Evolutionary conservation across 2,329 filamentous ascomycete genomes (phyloP), one percentile per base, ranked within the genome.

Genomic region (Pseudocercospora vitis): DNA sequence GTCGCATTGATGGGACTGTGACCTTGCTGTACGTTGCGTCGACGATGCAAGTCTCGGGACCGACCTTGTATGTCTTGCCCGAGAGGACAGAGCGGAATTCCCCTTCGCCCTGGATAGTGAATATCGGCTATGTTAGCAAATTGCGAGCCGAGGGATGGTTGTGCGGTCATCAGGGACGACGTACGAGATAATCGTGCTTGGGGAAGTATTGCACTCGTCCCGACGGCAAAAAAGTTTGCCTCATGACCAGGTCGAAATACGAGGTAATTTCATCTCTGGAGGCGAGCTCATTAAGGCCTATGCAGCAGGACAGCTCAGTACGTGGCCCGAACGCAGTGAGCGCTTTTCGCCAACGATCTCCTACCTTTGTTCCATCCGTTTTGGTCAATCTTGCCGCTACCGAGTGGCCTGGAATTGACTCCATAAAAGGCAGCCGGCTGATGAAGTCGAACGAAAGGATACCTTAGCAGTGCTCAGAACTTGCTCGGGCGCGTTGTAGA

Each of bases 361-460:
- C n/a, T n/a, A n/a, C n/a, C 60, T 35, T 63, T 58, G 29, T 63
- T 63, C 45, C 48, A 52, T 6, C 60, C 60, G 12, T 57, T 45
- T 33, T 61, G 47, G 29, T 63, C 58, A 11, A 63, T 55, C 4
- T 23, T 44, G 23, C 45, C 50, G 21, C 44, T 47, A 6, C 55
- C 60, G 7, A 63, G 42, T 4, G 23, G 50, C 7, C 44, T 47
- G 7, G 56, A 63, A 37, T 61, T 61, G 26, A 63, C 60, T 19
- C 58, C 60, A 33, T 63, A 63, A 32, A 58, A 61, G 7, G 50
- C 39, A 4, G 60, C 57, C 3, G 37, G 60, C 19, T 63, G 60
- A 24, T 63, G 60, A 1, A 63, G 52, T 6, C 58, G 56, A 4
- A 63, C 58, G 42, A 48, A 63, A 5, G 60, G 58, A 21, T 63